Evolutionary conservation across 2,329 filamentous ascomycete genomes (phyloP).

Genomic region (Chrysoporthe puriensis): DNA sequence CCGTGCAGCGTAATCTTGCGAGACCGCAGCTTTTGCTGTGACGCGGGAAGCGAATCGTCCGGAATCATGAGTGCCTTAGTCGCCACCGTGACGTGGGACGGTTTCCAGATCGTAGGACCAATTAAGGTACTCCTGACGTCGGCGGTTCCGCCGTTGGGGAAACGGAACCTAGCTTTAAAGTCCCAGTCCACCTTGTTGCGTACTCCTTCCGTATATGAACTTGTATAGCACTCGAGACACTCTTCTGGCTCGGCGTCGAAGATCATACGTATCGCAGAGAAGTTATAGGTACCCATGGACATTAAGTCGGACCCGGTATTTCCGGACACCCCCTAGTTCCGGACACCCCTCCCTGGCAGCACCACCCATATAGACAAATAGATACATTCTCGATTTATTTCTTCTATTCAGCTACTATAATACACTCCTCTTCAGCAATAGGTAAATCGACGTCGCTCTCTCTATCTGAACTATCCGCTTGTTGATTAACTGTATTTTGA

Average conservation of each 20-base stretch:
- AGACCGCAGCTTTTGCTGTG: conserved; percentile 34
- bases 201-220: conserved; percentile 31
- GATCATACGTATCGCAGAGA: conserved; percentile 44
- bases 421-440: no score
- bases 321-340: no score
- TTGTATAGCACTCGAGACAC: conserved; percentile 40
- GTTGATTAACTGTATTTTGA: no score
- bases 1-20: conserved; percentile 36
- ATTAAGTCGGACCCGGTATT: no score
- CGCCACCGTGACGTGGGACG: conserved; percentile 33
- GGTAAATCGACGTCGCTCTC: no score
- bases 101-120: conserved; percentile 28
- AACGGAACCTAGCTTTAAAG: conserved; percentile 43
- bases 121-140: conserved; percentile 33
- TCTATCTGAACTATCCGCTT: no score
- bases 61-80: conserved; percentile 33
- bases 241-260: conserved; percentile 43
- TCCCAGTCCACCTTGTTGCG: conserved; percentile 37
- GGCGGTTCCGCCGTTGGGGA: conserved; percentile 43
- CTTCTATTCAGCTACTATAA: no score
- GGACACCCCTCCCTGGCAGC: no score
- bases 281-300: conserved; percentile 46
- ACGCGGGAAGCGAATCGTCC: conserved; percentile 30
- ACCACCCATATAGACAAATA: no score
- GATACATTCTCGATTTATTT: no score